Evolutionary conservation across 345 rosid genomes (phyloP).

Genomic region (Syzygium oleosum): DNA sequence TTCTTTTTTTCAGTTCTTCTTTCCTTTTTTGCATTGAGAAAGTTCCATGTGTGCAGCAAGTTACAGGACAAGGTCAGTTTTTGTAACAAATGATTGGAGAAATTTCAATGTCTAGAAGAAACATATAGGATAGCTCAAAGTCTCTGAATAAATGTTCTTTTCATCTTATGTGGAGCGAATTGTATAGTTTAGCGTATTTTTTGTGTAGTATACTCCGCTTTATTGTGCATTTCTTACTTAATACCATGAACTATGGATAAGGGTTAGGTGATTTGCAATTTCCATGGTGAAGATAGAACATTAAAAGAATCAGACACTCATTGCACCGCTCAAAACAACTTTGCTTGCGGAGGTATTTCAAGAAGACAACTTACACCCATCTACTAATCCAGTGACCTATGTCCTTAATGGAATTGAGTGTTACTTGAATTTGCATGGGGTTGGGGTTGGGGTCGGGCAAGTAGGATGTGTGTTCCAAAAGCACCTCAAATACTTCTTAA

Average conservation of each 20-base stretch:
- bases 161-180: not conserved
- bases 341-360: not conserved
- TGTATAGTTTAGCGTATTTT: fast-evolving
- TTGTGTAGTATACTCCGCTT: not conserved
- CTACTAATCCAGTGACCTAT: not conserved
- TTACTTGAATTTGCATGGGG: not conserved
- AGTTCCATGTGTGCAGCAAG: not conserved
- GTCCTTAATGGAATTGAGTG: not conserved
- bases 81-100: not conserved
- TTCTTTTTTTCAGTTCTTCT: not conserved
- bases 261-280: not conserved
- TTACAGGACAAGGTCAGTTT: not conserved
- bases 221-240: not conserved
- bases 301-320: not conserved
- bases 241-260: not conserved
- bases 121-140: not conserved
- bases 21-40: not conserved
- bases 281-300: not conserved
- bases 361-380: fast-evolving
- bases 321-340: not conserved
- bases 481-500: not conserved
- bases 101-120: not conserved
- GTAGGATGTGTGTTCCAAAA: not conserved
- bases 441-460: not conserved
- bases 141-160: not conserved